These are phyloP conservation scores for Labyrinthula sp. DNA, from an alignment of 352 stramenopile genomes.

Conservation along the genomic window DNA sequence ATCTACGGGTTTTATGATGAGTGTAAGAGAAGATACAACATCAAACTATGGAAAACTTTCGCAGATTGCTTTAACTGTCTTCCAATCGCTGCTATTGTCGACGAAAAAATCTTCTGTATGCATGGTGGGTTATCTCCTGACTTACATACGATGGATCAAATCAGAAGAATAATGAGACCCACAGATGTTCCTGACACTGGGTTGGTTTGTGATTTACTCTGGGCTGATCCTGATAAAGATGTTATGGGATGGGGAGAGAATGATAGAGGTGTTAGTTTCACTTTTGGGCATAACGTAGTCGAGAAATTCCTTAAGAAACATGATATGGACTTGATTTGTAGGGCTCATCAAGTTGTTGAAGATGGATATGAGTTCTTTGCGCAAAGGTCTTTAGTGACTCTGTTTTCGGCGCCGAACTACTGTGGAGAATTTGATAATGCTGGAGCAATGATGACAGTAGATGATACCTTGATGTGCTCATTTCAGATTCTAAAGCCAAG, in stretches of 20 bases:
- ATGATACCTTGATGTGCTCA: slow-evolving; percentile 77
- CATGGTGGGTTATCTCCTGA: slow-evolving; percentile 86
- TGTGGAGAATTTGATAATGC: slow-evolving; percentile 99
- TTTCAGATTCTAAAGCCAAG: slow-evolving; percentile 54
- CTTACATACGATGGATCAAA: slow-evolving; percentile 60
- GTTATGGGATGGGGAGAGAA: slow-evolving; percentile 95
- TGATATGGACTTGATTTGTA: slow-evolving; percentile 87
- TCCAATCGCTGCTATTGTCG: slow-evolving; percentile 85
- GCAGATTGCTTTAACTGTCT: slow-evolving; percentile 68
- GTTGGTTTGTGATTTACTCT: slow-evolving; percentile 94
- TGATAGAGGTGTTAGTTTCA: slow-evolving; percentile 90
- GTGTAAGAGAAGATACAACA: slow-evolving; percentile 63
- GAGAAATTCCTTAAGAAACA: slow-evolving; percentile 81
- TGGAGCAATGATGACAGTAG: slow-evolving; percentile 83
- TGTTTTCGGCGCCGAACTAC: slow-evolving; percentile 99
- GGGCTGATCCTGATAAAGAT: slow-evolving; percentile 94
- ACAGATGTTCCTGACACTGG: slow-evolving; percentile 60
- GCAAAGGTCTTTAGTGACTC: slow-evolving; percentile 85
- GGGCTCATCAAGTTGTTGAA: slow-evolving; percentile 95
- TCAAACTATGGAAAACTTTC: slow-evolving; percentile 61
- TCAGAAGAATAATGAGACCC: slow-evolving; percentile 36
- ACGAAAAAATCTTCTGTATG: slow-evolving; percentile 99
- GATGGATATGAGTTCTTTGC: slow-evolving; percentile 99
- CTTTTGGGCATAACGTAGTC: slow-evolving; percentile 92
- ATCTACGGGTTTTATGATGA: slow-evolving; percentile 99